Conservation (phyloP, 257 asterid species). For the Echites panduratus region DNA sequence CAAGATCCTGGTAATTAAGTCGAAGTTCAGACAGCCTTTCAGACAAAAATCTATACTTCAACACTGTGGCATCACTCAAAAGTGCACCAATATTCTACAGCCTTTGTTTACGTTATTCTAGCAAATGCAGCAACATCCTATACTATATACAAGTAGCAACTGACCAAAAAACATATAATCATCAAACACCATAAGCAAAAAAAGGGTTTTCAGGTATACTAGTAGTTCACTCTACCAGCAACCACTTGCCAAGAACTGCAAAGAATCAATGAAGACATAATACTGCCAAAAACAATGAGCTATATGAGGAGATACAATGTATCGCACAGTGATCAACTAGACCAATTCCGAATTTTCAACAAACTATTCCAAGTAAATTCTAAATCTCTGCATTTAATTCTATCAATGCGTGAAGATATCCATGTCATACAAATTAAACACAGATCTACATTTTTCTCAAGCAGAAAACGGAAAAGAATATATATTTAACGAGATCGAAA, state of each 20-base stretch:
- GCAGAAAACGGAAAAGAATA: not conserved
- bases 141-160: not conserved
- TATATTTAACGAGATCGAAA: not conserved
- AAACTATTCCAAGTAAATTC: not conserved
- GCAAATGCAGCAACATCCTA: not conserved
- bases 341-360: not conserved
- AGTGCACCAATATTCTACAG: not conserved
- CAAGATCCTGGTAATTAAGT: not conserved
- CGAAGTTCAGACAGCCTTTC: slow-evolving; percentile 3
- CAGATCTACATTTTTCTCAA: not conserved
- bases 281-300: not conserved
- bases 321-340: not conserved
- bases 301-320: not conserved
- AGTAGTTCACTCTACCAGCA: slow-evolving; percentile 1
- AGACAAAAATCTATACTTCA: not conserved
- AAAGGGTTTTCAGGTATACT: too few relatives aligned
- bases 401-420: not conserved
- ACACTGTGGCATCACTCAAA: not conserved
- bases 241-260: not conserved
- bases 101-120: not conserved
- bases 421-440: not conserved
- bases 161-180: not conserved
- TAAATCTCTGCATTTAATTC: not conserved
- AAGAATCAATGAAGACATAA: too few relatives aligned
- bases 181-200: not conserved